Percentiles rank a stretch among this genome's conserved stretches.
Evolutionary conservation across 441 rosid genomes (phyloP).

Genomic region (Euphorbia schlechtendalii): DNA sequence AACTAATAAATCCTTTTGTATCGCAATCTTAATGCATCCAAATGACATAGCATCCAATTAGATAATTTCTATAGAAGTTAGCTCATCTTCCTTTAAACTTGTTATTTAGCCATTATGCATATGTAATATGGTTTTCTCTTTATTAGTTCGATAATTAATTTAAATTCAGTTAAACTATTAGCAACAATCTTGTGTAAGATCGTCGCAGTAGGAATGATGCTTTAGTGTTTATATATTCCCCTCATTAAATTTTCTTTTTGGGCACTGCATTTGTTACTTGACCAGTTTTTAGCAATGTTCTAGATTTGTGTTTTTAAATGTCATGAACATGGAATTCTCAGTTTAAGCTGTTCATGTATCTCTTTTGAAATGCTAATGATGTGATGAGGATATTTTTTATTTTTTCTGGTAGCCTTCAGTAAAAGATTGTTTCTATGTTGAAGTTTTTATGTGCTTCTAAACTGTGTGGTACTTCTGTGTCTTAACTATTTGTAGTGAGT

Average conservation of each 20-base stretch:
- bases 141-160: neutral
- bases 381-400: neutral
- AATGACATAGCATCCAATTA: neutral
- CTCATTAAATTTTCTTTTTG: neutral
- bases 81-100: neutral
- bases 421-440: too few species aligned
- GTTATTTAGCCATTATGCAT: neutral
- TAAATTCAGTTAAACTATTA: neutral
- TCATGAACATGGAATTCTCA: neutral
- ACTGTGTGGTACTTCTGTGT: slow-evolving; percentile 8
- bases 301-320: neutral
- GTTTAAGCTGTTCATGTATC: neutral
- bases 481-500: slow-evolving; percentile 55
- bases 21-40: too few species aligned
- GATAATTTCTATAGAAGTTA: neutral
- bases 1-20: too few species aligned
- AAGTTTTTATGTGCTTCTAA: neutral
- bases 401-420: neutral
- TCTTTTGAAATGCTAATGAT: neutral
- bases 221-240: neutral
- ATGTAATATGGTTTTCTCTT: neutral
- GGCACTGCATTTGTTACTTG: neutral
- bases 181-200: neutral
- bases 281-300: neutral
- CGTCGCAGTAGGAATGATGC: neutral